Base-by-base conservation (phyloP, 106 monocot species). In the Dendrobium catenatum region DNA sequence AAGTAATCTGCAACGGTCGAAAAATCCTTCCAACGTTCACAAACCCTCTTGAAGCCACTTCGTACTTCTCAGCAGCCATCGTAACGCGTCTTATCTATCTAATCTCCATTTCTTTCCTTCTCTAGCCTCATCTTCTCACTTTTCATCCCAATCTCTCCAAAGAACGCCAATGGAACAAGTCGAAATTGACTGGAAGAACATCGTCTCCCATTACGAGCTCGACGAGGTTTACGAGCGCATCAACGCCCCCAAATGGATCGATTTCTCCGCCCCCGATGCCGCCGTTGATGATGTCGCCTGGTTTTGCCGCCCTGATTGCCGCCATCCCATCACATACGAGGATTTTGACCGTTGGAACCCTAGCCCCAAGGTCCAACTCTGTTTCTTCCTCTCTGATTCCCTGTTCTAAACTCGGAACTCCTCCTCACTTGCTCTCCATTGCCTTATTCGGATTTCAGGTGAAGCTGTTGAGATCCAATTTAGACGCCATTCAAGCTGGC, bases 291-390 rank as follows among this genome's bases (percentile, higher is more conserved):
- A 90, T 85, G 97, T 86, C 40, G 82, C 90, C 73, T 97, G 92
- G 94, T 97, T 97, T 85, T 97, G 97, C 83, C 97, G 94, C 75
- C 85, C 97, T 9, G 96, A 98, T 81, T 98, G 97, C 88, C 78
- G 85, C 66, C 97, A 98, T 55, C 92, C 95, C 1, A 93, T 84
- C 86, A 89, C 83, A 13, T 77, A 26, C 4, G 91, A 98, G 46
- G 97, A 94, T 73, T 98, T 93, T 84, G 81, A 67, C 29, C 46
- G 75, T 51, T 42, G 20, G 73, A 78, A 83, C 3, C 85, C 88
- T 0, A 86, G 79, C 73, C 90, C 85, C 51, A 90, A 88, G 86
- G 91, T 91, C 20, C 15, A 55, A 29, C 19, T 73, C 59, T 74
- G 19, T 33, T 44, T 55, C 42, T 9, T 42, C 56, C 10, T 41